A percentile compares a stretch with the other conserved stretches of the same genome.
These are phyloP conservation scores for Lomentospora prolificans DNA, from an alignment of 2,329 filamentous ascomycete genomes.

Conservation along the genomic window DNA sequence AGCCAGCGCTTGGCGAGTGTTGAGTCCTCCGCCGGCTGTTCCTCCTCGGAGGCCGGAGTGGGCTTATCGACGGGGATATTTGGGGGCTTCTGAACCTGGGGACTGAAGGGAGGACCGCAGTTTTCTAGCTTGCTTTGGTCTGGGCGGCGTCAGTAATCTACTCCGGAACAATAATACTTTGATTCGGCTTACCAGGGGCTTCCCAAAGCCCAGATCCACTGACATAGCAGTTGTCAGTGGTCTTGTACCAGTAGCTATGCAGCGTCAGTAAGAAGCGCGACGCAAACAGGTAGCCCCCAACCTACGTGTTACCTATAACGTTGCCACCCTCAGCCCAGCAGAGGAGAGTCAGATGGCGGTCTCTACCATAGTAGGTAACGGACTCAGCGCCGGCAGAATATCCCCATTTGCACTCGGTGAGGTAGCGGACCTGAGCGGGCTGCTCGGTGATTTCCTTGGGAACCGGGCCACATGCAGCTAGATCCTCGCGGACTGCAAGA, in stretches of 20 bases:
- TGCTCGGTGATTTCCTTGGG: constrained; percentile 4
- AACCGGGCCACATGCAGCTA: constrained; percentile 5
- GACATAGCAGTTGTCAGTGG: constrained; percentile 8
- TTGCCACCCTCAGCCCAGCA: constrained; percentile 6
- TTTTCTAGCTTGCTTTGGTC: not conserved
- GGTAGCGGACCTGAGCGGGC: constrained; percentile 5
- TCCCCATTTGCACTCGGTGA: constrained; percentile 9
- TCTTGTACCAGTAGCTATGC: constrained; percentile 9
- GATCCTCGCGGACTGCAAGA: not conserved
- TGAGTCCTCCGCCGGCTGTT: not conserved
- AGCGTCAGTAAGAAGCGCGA: not conserved
- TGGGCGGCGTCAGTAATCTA: not conserved
- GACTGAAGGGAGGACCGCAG: not conserved
- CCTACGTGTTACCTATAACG: constrained; percentile 6
- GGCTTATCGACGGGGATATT: not conserved
- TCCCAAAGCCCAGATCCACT: constrained; percentile 8
- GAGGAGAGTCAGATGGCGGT: constrained; percentile 6
- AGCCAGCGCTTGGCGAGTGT: constrained; percentile 6
- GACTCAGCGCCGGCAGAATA: not conserved
- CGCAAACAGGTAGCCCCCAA: not conserved
- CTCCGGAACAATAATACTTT: not conserved
- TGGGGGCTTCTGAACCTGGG: not conserved
- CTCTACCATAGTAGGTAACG: constrained; percentile 8
- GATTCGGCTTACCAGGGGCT: not conserved
- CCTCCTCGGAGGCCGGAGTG: not conserved